Conservation (phyloP, 225 moss, liverwort and hornwort genomes). For the Polytrichum formosum region DNA sequence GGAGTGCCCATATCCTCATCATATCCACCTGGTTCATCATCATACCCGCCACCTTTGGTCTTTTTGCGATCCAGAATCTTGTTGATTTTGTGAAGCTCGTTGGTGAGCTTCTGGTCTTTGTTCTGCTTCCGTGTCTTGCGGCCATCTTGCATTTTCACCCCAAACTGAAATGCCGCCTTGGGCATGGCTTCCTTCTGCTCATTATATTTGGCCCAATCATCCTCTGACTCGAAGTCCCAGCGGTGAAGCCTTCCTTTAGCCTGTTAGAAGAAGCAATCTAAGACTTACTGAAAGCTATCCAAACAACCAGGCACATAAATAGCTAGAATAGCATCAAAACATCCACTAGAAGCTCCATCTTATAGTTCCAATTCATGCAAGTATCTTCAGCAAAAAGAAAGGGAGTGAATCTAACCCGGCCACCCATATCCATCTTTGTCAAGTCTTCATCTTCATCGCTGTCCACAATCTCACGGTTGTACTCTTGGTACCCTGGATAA, state of each 20-base stretch:
- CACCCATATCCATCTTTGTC: constrained; percentile 99
- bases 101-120: constrained; percentile 97
- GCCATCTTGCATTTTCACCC: constrained; percentile 99
- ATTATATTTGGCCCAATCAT: constrained; percentile 99
- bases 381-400: neutral
- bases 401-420: constrained; percentile 58
- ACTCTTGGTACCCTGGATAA: constrained; percentile 99
- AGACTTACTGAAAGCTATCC: neutral
- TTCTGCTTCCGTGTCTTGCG: constrained; percentile 98
- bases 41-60: constrained; percentile 78
- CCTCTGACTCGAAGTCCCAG: constrained; percentile 99
- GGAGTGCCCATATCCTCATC: constrained; percentile 74
- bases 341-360: too few species aligned
- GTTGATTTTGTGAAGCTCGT: constrained; percentile 98
- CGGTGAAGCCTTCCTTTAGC: constrained; percentile 94
- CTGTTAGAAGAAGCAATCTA: constrained; percentile 34
- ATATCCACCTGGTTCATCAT: constrained; percentile 68
- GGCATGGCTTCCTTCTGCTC: constrained; percentile 99
- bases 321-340: neutral
- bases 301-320: neutral
- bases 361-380: neutral
- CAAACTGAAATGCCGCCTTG: constrained; percentile 98
- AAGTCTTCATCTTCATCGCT: constrained; percentile 99
- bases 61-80: constrained; percentile 95
- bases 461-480: constrained; percentile 97